Percentiles rank a stretch among this genome's conserved stretches.
Evolutionary conservation across 2,329 filamentous ascomycete genomes (phyloP).

Genomic region (Ophiostoma ulmi): DNA sequence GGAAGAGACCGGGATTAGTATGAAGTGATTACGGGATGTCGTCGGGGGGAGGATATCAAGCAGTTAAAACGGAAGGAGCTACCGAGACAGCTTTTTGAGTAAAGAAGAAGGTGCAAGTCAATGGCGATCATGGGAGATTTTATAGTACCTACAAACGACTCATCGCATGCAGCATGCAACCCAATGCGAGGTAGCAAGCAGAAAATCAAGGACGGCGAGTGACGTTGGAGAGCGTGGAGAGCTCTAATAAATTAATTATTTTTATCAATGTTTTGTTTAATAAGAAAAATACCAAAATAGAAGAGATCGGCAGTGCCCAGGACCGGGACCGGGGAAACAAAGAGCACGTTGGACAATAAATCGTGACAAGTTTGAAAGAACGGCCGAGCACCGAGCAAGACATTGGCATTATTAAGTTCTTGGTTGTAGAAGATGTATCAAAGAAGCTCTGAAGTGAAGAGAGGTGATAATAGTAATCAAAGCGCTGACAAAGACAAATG

Average conservation of each 20-base stretch:
- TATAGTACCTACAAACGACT: background rate
- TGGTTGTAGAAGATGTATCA: background rate
- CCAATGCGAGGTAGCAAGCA: background rate
- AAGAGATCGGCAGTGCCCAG: slow-evolving; percentile 6
- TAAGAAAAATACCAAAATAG: background rate
- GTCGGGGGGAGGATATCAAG: background rate
- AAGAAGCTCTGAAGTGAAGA: no score
- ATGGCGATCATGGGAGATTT: background rate
- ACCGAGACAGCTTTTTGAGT: background rate
- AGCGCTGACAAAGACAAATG: background rate
- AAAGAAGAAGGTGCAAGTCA: background rate
- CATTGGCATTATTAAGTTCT: background rate
- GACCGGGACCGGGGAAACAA: background rate
- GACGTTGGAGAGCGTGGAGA: background rate
- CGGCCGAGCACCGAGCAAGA: slow-evolving; percentile 9
- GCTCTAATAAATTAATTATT: background rate
- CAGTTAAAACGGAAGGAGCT: background rate
- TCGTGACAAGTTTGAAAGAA: background rate
- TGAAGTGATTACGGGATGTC: background rate
- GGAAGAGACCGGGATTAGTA: background rate
- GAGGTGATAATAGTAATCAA: background rate
- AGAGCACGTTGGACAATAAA: background rate
- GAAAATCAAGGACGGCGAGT: background rate
- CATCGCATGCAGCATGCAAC: background rate
- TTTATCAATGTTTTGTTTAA: background rate